Percentiles rank a stretch among this genome's conserved stretches.
Conservation (phyloP, 2,329 filamentous ascomycete genomes). For the Xylariomycetidae sp. region DNA sequence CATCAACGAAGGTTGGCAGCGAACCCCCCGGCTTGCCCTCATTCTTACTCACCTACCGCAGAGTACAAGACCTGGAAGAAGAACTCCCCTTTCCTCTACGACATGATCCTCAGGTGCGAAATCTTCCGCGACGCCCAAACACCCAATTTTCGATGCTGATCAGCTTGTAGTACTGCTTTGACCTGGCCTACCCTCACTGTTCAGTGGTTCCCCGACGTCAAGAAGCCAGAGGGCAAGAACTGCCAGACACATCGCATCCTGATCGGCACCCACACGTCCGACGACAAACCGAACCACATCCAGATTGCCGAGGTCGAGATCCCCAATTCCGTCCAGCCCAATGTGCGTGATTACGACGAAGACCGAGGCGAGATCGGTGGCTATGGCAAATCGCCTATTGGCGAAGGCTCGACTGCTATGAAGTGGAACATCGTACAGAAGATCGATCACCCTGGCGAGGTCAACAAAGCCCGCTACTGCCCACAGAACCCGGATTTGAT, state of each 20-base stretch:
- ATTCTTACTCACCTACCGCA: constrained; percentile 28
- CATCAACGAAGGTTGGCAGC: constrained; percentile 79
- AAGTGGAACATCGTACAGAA: constrained; percentile 91
- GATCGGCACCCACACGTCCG: constrained; percentile 90
- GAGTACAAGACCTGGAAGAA: constrained; percentile 99
- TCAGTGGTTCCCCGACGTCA: constrained; percentile 96
- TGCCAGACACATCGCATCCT: constrained; percentile 83
- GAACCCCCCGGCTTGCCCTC: not conserved
- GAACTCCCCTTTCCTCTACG: constrained; percentile 96
- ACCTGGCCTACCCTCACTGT: constrained; percentile 97
- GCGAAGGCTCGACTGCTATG: constrained; percentile 61
- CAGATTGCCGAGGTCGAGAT: constrained; percentile 94
- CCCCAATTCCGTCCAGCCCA: constrained; percentile 69
- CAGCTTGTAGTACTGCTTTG: constrained; percentile 61
- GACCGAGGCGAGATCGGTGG: constrained; percentile 90
- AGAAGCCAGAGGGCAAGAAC: constrained; percentile 79
- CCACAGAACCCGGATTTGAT: constrained; percentile 97
- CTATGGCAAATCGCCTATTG: constrained; percentile 59
- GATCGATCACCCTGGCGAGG: constrained; percentile 92
- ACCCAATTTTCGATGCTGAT: too few relatives aligned
- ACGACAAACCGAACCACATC: constrained; percentile 79
- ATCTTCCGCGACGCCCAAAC: constrained; percentile 1
- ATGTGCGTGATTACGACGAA: constrained; percentile 82
- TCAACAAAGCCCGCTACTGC: constrained; percentile 98
- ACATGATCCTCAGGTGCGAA: constrained; percentile 78